Evolutionary conservation across 495 filamentous ascomycete species (phyloP).

Genomic region (Penicillium silybi): DNA sequence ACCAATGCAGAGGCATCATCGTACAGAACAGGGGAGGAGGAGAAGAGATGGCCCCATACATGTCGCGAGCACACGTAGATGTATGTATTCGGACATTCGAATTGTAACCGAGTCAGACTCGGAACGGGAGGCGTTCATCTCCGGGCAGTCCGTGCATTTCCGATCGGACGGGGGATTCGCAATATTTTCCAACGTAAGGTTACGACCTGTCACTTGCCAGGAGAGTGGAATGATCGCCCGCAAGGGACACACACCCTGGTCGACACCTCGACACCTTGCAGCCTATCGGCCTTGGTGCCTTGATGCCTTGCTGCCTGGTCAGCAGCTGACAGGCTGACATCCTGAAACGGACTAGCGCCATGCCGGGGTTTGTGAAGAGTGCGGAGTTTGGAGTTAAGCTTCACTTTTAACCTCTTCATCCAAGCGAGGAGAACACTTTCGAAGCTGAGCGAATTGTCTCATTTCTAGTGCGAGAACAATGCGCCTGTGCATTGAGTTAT

Average conservation of each 20-base stretch:
- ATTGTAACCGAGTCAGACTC: conserved; percentile 1
- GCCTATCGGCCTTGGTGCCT: background rate
- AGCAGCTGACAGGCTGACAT: conserved; percentile 6
- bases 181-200: background rate
- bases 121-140: background rate
- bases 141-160: background rate
- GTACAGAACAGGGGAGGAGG: background rate
- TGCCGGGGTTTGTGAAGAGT: background rate
- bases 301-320: background rate
- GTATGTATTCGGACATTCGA: background rate
- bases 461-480: background rate
- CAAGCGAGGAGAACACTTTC: background rate
- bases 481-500: background rate
- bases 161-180: background rate
- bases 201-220: background rate
- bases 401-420: background rate
- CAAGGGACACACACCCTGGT: background rate
- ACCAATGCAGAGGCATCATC: background rate
- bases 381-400: conserved; percentile 18
- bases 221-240: background rate
- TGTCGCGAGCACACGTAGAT: background rate
- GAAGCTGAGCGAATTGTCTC: background rate
- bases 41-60: background rate
- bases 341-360: conserved; percentile 2
- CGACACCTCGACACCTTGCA: background rate